Conservation (phyloP, 352 stramenopile species). For the Phytophthora lateralis region DNA sequence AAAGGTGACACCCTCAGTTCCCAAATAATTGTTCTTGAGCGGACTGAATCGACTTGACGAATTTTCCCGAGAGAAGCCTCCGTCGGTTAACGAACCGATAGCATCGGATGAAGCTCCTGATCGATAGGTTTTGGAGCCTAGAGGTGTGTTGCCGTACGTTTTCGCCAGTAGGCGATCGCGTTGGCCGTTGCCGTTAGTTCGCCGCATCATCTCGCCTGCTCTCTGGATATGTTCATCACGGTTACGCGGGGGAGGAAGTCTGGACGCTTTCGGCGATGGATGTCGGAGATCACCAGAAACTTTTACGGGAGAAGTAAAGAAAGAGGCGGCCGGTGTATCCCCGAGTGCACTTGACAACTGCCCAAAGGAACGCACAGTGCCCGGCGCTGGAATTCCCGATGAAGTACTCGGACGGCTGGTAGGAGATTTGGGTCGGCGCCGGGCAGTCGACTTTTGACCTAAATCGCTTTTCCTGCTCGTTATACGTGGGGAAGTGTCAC, state of each 20-base stretch:
- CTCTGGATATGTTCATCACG: conserved; percentile 46
- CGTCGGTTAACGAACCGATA: conserved; percentile 10
- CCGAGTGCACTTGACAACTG: conserved; percentile 35
- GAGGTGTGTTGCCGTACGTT: conserved; percentile 51
- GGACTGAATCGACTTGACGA: conserved; percentile 36
- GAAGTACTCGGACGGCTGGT: conserved; percentile 33
- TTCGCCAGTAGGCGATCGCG: conserved; percentile 53
- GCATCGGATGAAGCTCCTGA: conserved; percentile 20
- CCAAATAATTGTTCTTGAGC: conserved; percentile 53
- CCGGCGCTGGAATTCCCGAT: conserved; percentile 12
- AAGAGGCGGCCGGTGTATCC: conserved; percentile 25
- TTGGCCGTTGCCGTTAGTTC: conserved; percentile 47
- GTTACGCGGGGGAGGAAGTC: conserved; percentile 43
- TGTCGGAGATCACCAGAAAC: conserved; percentile 27
- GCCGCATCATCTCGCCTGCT: conserved; percentile 34
- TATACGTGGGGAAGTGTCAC: conserved; percentile 19
- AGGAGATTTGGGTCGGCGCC: conserved; percentile 41
- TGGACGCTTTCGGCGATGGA: conserved; percentile 29
- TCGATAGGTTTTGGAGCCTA: conserved; percentile 26
- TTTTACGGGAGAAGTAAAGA: conserved; percentile 45
- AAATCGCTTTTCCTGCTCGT: conserved; percentile 15
- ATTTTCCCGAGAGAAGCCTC: conserved; percentile 16
- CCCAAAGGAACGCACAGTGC: conserved; percentile 35
- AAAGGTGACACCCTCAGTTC: conserved; percentile 45
- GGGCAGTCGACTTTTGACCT: conserved; percentile 23